Base-by-base conservation (phyloP, 2,329 filamentous ascomycete genomes). In the Fusarium neocosmosporiellum region DNA sequence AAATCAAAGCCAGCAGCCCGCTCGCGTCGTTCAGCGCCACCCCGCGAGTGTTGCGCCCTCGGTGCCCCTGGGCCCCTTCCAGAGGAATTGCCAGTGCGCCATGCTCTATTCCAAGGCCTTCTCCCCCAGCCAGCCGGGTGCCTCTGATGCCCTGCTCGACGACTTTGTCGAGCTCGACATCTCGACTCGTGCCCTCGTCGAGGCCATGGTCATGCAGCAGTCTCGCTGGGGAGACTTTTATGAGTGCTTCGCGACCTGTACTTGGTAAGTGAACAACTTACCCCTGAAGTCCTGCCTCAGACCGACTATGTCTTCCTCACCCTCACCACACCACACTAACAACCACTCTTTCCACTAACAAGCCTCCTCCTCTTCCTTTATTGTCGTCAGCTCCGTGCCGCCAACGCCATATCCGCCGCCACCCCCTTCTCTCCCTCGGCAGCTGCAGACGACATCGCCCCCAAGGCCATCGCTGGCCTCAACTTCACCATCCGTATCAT, bases 401-500 rank as follows among this genome's bases (percentile, higher is more conserved):
- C 77, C 62, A 73, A 78, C 59, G 68, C 77, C 14, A 59, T 74
- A 46, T 72, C 71, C 7, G 55, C 71, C 50, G 54, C 59, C 8
- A 68, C 70, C 36, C 70, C 74, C 39, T 74, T 74, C 22, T 64
- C 65, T 33, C 65, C 73, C 5, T 69, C 77, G 7, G 50, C 67
- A 13, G 63, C 64, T 10, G 61, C 65, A 31, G 74, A 80, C 67
- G 75, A 81, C 39, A 78, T 80, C 29, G 75, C 79, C 36, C 76
- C 75, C 37, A 82, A 82, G 63, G 80, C 80, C 68, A 79, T 82
- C 18, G 79, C 80, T 16, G 81, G 80, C 61, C 76, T 82, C 63
- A 82, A 82, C 71, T 82, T 82, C 63, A 80, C 80, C 61, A 79
- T 82, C 37, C 78, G 80, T 53, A 80, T 82, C 57, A 79, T 82